These are phyloP conservation scores for Trichophyton benhamiae DNA, from an alignment of 2,329 filamentous ascomycete species.

Conservation along the genomic window DNA sequence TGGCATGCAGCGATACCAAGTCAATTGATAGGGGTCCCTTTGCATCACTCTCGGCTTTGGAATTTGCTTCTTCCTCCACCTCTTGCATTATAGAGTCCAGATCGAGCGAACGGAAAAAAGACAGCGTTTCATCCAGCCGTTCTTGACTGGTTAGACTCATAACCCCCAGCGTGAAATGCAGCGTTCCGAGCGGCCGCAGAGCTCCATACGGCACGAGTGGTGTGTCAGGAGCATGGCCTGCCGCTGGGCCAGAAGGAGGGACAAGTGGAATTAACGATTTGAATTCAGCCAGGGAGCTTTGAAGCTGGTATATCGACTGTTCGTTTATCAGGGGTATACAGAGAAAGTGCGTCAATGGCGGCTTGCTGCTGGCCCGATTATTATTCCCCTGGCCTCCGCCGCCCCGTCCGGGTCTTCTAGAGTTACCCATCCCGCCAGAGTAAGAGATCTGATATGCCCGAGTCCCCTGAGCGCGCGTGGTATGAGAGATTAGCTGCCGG, in stretches of 20 bases:
- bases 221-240: slow-evolving; percentile 25
- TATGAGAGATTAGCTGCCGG: not conserved
- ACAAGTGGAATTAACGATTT: slow-evolving; percentile 39
- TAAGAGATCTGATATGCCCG: not conserved
- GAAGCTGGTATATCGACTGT: slow-evolving; percentile 51
- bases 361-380: slow-evolving; percentile 8
- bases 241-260: slow-evolving; percentile 8
- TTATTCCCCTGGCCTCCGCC: not conserved
- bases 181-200: slow-evolving; percentile 61
- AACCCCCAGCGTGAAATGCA: slow-evolving; percentile 79
- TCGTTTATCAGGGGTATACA: slow-evolving; percentile 50
- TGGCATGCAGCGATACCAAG: slow-evolving; percentile 31
- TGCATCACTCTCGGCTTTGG: slow-evolving; percentile 7
- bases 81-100: slow-evolving; percentile 27
- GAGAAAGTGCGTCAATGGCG: slow-evolving; percentile 35
- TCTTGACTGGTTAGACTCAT: slow-evolving; percentile 55
- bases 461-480: not conserved
- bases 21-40: slow-evolving; percentile 30
- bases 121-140: slow-evolving; percentile 36
- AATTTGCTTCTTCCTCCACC: slow-evolving; percentile 23
- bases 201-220: slow-evolving; percentile 50
- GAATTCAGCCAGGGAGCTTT: slow-evolving; percentile 51
- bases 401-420: not conserved
- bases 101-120: slow-evolving; percentile 36
- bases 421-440: not conserved